Conservation (phyloP, 2,329 filamentous ascomycete species). For the Aspergillus fijiensis region DNA sequence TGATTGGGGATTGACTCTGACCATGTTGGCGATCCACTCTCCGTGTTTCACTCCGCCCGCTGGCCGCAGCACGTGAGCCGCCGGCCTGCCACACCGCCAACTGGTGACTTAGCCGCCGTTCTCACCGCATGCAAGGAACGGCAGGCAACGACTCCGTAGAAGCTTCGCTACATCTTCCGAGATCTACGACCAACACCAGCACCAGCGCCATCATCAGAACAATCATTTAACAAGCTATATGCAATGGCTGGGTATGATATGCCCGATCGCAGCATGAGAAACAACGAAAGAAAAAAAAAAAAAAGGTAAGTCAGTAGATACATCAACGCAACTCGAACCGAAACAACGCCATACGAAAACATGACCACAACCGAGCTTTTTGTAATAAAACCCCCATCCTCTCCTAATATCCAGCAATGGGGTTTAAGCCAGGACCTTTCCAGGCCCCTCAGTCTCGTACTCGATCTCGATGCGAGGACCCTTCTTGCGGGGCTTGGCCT, state of each 20-base stretch:
- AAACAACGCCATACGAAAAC: slow-evolving; percentile 35
- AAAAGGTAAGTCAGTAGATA: background rate
- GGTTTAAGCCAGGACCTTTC: slow-evolving; percentile 46
- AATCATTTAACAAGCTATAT: slow-evolving; percentile 24
- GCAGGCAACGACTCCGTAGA: too few relatives aligned
- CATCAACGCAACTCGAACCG: slow-evolving; percentile 18
- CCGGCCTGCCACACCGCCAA: background rate
- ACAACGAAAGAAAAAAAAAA: background rate
- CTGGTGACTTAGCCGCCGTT: too few relatives aligned
- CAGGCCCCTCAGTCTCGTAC: slow-evolving; percentile 69
- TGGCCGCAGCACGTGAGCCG: slow-evolving; percentile 9
- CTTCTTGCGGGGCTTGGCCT: slow-evolving; percentile 60
- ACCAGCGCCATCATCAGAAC: background rate
- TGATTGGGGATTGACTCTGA: slow-evolving; percentile 5
- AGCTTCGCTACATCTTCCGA: background rate
- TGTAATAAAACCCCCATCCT: slow-evolving; percentile 1
- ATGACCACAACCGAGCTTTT: slow-evolving; percentile 17
- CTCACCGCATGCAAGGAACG: too few relatives aligned
- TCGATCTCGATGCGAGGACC: slow-evolving; percentile 70
- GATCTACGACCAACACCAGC: background rate
- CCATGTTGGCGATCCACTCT: slow-evolving; percentile 5
- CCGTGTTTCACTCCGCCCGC: slow-evolving; percentile 2
- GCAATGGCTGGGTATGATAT: slow-evolving; percentile 38
- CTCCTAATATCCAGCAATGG: too few relatives aligned
- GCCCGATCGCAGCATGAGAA: slow-evolving; percentile 29